Base-by-base conservation (phyloP, 2,329 filamentous ascomycete genomes). In the Fusarium goolgardi region DNA sequence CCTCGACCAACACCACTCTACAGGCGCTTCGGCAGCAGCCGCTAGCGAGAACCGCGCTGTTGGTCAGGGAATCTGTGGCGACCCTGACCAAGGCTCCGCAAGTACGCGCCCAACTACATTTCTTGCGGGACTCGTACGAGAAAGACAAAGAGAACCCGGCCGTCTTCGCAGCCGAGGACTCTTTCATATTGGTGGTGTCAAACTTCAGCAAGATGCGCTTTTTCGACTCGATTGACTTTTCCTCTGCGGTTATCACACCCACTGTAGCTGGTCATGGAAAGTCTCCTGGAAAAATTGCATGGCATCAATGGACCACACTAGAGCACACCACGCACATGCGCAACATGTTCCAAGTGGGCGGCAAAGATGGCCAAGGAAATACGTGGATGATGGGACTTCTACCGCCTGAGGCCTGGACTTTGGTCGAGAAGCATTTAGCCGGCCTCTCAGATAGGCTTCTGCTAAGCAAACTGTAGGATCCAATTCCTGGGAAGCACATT, bases 261-360 rank as follows among this genome's bases (percentile, higher is more conserved):
- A 31, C 39, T 3, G 11, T 0, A 32, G 20, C 1, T 6, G 13
- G 49, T 0, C 55, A 54, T 54, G 55, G 49, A 3, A 58, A 58
- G 20, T 58, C 49, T 25, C 49, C 49, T 1, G 55, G 55, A 2
- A 58, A 55, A 5, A 21, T 58, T 5, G 20, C 55, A 9, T 58
- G 55, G 55, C 49, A 58, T 9, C 50, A 58, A 23, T 58, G 50
- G 55, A 58, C 49, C 15, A 44, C 50, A 1, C 10, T 58, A 9
- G 49, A 58, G 23, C 55, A 58, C 8, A 55, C 16, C 13, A 25
- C 39, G 5, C 55, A 58, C 5, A 25, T 44, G 16, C 55, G 55
- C 16, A 58, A 58, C 12, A 58, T 58, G 55, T 58, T 58, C 31
- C 50, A 58, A 11, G 55, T 58, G 10, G 55, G 55, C 15, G 55